Conservation (phyloP, 2,329 filamentous ascomycete genomes). For the Verticillium zaregamsianum region DNA sequence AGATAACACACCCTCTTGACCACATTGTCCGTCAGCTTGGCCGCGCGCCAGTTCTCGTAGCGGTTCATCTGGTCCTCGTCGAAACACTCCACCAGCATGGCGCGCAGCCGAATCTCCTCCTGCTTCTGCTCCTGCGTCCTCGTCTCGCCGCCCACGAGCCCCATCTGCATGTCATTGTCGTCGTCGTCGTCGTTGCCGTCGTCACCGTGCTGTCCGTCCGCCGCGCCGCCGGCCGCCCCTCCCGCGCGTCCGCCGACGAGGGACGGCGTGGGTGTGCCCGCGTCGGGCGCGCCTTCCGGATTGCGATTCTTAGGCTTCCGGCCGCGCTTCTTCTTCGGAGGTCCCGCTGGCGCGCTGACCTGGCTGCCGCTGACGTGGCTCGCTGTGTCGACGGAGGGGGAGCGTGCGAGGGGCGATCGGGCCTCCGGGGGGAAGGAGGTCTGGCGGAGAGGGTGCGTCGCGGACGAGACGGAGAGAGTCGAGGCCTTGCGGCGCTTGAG, state of each 20-base stretch:
- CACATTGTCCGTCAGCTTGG: slow-evolving; percentile 63
- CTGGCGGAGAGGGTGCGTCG: slow-evolving; percentile 66
- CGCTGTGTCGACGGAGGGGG: slow-evolving; percentile 59
- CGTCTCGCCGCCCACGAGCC: slow-evolving; percentile 54
- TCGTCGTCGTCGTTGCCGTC: slow-evolving; percentile 56
- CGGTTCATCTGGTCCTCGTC: slow-evolving; percentile 63
- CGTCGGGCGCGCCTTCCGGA: slow-evolving; percentile 37
- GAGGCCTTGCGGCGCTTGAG: slow-evolving; percentile 71
- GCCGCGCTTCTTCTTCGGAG: slow-evolving; percentile 55
- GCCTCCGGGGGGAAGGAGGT: slow-evolving; percentile 73
- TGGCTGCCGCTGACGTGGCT: slow-evolving; percentile 60
- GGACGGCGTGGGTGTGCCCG: slow-evolving; percentile 34
- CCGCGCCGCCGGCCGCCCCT: slow-evolving; percentile 35
- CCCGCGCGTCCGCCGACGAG: slow-evolving; percentile 39
- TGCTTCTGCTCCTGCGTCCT: slow-evolving; percentile 65
- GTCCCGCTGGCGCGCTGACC: slow-evolving; percentile 37
- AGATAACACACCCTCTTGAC: slow-evolving; percentile 56
- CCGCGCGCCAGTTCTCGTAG: slow-evolving; percentile 67
- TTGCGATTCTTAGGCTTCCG: slow-evolving; percentile 54
- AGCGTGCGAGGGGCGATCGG: slow-evolving; percentile 54
- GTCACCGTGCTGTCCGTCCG: slow-evolving; percentile 39
- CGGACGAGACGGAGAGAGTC: slow-evolving; percentile 50
- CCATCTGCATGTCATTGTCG: slow-evolving; percentile 42
- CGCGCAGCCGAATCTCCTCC: slow-evolving; percentile 52
- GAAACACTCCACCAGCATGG: slow-evolving; percentile 62